A percentile compares a stretch with the other conserved stretches of the same genome.
Conservation (phyloP, 768 basidiomycete species). For the Coprinellus micaceus region DNA sequence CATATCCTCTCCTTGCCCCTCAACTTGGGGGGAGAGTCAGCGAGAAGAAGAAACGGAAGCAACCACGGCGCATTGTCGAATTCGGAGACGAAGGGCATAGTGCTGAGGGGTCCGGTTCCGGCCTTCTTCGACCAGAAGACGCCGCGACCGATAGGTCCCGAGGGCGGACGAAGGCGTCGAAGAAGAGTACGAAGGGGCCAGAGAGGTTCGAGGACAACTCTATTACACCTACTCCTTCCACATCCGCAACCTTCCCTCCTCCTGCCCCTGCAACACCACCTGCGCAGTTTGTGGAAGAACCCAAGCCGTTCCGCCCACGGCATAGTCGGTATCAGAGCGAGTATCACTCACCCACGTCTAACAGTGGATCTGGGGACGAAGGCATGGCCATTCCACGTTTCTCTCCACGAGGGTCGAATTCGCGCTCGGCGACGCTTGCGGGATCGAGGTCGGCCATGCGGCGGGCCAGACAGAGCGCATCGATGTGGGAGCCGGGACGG, state of each 20-base stretch:
- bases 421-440: constrained; percentile 30
- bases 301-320: constrained; percentile 26
- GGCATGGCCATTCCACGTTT: not conserved
- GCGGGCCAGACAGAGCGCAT: constrained; percentile 54
- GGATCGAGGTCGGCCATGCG: constrained; percentile 42
- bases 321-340: constrained; percentile 54
- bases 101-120: constrained; percentile 27
- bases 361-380: not conserved
- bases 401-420: not conserved
- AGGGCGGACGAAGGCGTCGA: constrained; percentile 5
- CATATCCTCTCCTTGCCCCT: constrained; percentile 43
- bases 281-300: not conserved
- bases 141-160: constrained; percentile 13
- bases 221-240: not conserved
- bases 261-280: not conserved
- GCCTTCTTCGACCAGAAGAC: constrained; percentile 27
- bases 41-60: constrained; percentile 52
- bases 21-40: constrained; percentile 30
- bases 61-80: constrained; percentile 74
- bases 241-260: not conserved
- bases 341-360: constrained; percentile 23
- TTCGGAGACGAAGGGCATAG: constrained; percentile 43
- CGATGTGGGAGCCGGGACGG: constrained; percentile 56
- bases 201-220: constrained; percentile 2
- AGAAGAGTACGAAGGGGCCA: constrained; percentile 17